phyloP scores from a whole-genome alignment of 305 asterid genomes.

The Fraxinus platypoda region DNA sequence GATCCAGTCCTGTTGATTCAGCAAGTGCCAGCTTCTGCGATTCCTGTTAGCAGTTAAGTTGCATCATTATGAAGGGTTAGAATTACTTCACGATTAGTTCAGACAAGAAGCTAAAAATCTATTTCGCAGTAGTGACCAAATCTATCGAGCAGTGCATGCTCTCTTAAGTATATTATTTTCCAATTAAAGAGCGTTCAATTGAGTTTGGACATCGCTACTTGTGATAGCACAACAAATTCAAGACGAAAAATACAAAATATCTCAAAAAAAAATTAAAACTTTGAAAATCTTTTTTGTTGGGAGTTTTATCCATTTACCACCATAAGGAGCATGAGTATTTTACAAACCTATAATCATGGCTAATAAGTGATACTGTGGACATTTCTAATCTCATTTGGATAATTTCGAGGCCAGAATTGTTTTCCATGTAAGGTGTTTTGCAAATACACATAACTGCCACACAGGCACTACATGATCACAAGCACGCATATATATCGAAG shows the following conservation, averaged over 20 bases:
- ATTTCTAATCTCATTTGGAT: too few relatives aligned
- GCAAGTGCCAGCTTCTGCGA: slow-evolving; percentile 89
- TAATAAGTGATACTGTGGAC: too few relatives aligned
- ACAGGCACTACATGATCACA: not conserved
- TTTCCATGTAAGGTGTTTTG: not conserved
- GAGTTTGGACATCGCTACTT: too few relatives aligned
- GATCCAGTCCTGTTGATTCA: slow-evolving; percentile 73
- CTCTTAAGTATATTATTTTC: not conserved
- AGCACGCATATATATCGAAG: not conserved
- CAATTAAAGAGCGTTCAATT: not conserved
- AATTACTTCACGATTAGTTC: not conserved
- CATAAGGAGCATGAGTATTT: too few relatives aligned
- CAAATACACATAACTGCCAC: not conserved
- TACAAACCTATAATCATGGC: too few relatives aligned
- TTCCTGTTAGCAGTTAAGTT: slow-evolving; percentile 41
- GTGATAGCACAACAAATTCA: too few relatives aligned
- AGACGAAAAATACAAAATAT: too few relatives aligned
- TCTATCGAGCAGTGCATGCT: not conserved
- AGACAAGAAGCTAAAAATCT: not conserved
- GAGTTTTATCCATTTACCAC: not conserved
- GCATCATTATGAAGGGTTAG: not conserved
- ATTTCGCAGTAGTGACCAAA: not conserved
- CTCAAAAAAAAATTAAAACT: too few relatives aligned
- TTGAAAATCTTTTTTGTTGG: too few relatives aligned
- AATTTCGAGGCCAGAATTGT: not conserved